Base-by-base conservation (phyloP, 192 early-diverging fungal genomes). In the Coemansia sp. region DNA sequence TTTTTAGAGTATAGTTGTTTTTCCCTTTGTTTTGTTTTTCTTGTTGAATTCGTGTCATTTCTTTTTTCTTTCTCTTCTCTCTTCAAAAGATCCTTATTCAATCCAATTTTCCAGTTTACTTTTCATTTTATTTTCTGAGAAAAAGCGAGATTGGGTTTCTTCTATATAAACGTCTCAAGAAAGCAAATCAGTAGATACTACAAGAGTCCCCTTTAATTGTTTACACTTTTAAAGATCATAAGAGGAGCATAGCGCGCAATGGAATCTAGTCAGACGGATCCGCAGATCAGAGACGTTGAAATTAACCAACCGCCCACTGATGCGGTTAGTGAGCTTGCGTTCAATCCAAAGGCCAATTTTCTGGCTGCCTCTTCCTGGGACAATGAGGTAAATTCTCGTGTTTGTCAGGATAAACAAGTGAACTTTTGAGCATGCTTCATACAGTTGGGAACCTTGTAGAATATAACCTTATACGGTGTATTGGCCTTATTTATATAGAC, bases 361-460 rank as follows among this genome's bases (percentile, higher is more conserved):
- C 78, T 99, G 41, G 91, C 96, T 5, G 96, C 90, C 1, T 85
- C 89, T 26, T 94, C 92, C 15, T 99, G 96, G 94, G 95, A 98
- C 73, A 92, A 92, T 75, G 71, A 83, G 67, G 80, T 83, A 73
- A 18, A 47, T 40, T 45, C 41, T 53, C 47, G 53, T 65, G 67
- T 40, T 56, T 48, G 32, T 4, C 4, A 23, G 6, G 0, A 53
- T 7, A 53, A 53, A 5, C 19, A 53, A 53, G 11, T 9, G 23
- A 1, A 23, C 3, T 10, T 53, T 53, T 53, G 19, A 11, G 18
- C 50, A 21, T 21, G 50, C 23, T 10, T 53, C 6, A 49, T 53
- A 23, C 19, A 10, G 19, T 53, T 53, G 6, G 19, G n/a, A 9
- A 23, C 50, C 19, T 53, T 23, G 37, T 8, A 58, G 39, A 41